Conservation (phyloP, 164 flowering plant genomes). For the Aristolochia californica region DNA sequence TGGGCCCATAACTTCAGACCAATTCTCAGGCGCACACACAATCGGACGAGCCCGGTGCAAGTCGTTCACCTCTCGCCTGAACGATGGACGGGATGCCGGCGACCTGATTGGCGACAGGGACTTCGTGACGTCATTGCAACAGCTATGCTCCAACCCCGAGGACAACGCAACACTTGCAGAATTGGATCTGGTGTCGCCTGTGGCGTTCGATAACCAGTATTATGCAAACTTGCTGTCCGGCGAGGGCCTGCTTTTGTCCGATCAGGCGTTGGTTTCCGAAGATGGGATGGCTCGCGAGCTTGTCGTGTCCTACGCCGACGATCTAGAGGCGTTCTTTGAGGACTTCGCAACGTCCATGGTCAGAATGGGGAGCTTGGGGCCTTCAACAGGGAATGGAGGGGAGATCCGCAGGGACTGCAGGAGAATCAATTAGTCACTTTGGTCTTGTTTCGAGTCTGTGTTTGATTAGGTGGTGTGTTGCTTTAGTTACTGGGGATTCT, state of each 20-base stretch:
- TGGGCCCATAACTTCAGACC: background rate
- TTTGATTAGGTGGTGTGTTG: background rate
- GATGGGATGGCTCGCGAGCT: conserved; percentile 24
- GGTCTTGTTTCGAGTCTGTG: too few relatives aligned
- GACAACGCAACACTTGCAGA: conserved; percentile 30
- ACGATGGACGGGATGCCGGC: conserved; percentile 6
- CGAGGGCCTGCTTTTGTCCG: conserved; percentile 63
- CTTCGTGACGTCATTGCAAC: conserved; percentile 44
- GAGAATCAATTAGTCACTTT: conserved; percentile 15
- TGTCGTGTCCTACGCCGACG: conserved; percentile 32
- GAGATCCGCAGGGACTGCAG: conserved; percentile 53
- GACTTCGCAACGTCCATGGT: conserved; percentile 60
- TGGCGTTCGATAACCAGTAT: conserved; percentile 72
- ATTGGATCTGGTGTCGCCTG: conserved; percentile 58
- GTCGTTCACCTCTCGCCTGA: conserved; percentile 40
- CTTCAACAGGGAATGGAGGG: conserved; percentile 25
- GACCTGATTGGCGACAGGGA: conserved; percentile 21
- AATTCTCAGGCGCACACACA: conserved; percentile 55
- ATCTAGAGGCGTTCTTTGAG: conserved; percentile 35
- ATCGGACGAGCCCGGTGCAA: conserved; percentile 73
- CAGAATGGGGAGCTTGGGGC: conserved; percentile 54
- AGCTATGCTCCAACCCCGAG: conserved; percentile 34
- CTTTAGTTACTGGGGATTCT: background rate
- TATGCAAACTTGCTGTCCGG: conserved; percentile 58
- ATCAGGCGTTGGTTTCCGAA: conserved; percentile 38